These are phyloP conservation scores for Stenogyne calaminthoides DNA, from an alignment of 305 asterid genomes.

Conservation along the genomic window DNA sequence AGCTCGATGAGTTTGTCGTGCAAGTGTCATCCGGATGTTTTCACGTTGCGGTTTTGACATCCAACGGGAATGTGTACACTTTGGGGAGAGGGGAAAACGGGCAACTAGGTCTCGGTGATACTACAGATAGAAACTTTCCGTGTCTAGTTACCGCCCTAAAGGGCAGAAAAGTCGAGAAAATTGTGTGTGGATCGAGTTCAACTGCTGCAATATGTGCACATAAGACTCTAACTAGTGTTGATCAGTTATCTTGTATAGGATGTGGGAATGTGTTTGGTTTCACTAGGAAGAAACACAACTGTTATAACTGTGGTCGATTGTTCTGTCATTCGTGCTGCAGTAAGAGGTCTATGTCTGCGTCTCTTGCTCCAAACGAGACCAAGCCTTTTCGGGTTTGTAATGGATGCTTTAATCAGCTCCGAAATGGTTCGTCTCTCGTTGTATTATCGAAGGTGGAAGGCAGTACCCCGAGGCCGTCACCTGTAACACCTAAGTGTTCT, in stretches of 20 bases:
- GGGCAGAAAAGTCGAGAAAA: constrained; percentile 15
- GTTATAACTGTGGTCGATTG: constrained; percentile 28
- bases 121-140: constrained; percentile 18
- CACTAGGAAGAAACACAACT: constrained; percentile 28
- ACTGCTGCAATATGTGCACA: constrained; percentile 27
- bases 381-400: constrained; percentile 29
- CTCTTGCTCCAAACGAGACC: constrained; percentile 26
- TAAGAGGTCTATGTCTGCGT: constrained; percentile 19
- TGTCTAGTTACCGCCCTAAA: constrained; percentile 10
- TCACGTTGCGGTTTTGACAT: constrained; percentile 26
- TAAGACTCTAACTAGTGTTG: constrained; percentile 12
- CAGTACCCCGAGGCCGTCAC: constrained; percentile 10
- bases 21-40: constrained; percentile 25
- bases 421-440: not conserved
- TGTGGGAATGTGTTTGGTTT: constrained; percentile 17
- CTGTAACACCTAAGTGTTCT: not conserved
- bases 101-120: constrained; percentile 33
- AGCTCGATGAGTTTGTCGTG: constrained; percentile 12
- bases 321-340: constrained; percentile 28
- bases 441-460: constrained; percentile 11
- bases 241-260: constrained; percentile 25
- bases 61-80: constrained; percentile 22
- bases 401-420: constrained; percentile 23
- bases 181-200: constrained; percentile 22
- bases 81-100: constrained; percentile 29